Conservation (phyloP, 2,329 filamentous ascomycete species). For the Cercospora sp. region DNA sequence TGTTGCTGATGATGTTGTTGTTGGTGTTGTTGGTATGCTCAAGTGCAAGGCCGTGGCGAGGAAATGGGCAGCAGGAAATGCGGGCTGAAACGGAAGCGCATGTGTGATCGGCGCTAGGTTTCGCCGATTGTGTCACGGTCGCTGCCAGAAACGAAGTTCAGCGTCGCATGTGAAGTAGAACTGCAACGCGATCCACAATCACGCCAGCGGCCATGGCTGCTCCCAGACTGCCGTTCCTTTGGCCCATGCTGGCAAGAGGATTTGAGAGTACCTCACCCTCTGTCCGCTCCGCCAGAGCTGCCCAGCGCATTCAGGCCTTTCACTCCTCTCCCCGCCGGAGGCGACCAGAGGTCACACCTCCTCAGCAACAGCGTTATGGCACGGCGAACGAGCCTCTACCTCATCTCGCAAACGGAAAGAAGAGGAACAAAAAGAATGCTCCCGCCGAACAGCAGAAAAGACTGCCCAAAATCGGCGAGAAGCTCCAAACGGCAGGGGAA, state of each 20-base stretch:
- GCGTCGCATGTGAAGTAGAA: slow-evolving; percentile 2
- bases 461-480: slow-evolving; percentile 37
- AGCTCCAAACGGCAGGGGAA: slow-evolving; percentile 35
- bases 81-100: slow-evolving; percentile 1
- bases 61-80: background rate
- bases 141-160: background rate
- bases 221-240: slow-evolving; percentile 50
- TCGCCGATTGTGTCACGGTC: slow-evolving; percentile 3
- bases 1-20: background rate
- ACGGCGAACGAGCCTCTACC: slow-evolving; percentile 50
- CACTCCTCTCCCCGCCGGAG: slow-evolving; percentile 38
- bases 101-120: slow-evolving; percentile 9
- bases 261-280: slow-evolving; percentile 30
- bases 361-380: slow-evolving; percentile 47
- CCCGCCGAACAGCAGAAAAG: slow-evolving; percentile 16
- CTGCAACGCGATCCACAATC: background rate
- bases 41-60: background rate
- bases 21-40: background rate
- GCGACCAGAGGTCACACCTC: slow-evolving; percentile 32
- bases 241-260: slow-evolving; percentile 48
- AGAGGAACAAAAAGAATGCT: slow-evolving; percentile 28
- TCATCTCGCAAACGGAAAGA: slow-evolving; percentile 38
- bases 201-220: slow-evolving; percentile 42
- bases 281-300: slow-evolving; percentile 30
- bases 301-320: slow-evolving; percentile 35